Base-by-base conservation (phyloP, 2,329 filamentous ascomycete genomes). In the Neopestalotiopsis clavispora region DNA sequence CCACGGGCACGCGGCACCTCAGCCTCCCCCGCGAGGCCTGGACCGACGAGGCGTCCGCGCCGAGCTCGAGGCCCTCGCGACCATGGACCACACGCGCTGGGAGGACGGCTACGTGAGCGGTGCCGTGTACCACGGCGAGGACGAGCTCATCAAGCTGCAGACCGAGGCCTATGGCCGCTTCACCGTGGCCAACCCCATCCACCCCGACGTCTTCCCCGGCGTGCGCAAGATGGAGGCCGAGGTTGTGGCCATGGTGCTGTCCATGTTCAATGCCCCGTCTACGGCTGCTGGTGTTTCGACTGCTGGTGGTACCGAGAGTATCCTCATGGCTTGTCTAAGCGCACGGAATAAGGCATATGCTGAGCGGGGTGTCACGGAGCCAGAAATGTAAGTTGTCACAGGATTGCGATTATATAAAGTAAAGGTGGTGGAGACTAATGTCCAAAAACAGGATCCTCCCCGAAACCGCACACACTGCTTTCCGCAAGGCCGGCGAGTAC, bases 191-290 rank as follows among this genome's bases (percentile, higher is more conserved):
- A 99, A 99, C 80, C 96, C 96, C 3, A 96, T 99, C 74, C 96
- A 99, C 80, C 96, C 96, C 6, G 96, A 99, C 82, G 95, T 99
- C 58, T 99, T 99, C 83, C 96, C 96, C 17, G 96, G 95, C 34
- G 95, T 99, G 66, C 87, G 96, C 76, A 99, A 99, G 88, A 99
- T 99, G 96, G 96, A 99, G 84, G 95, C 96, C 59, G 96, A 99
- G 84, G 86, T 99, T 71, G 96, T 99, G 66, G 92, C 95, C 73
- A 99, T 99, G 95, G 94, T 97, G 38, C 84, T 97, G 70, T 88
- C 89, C 59, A 84, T 99, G 80, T 99, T 98, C 85, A 94, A 97
- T 80, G 94, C 92, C 9, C 96, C 96, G 3, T 84, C 90, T n/a
- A 91, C 90, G 68, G 94, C 91, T 38, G 95, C 93, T 4, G 96